Conservation (phyloP, 331 rosid species). For the Cydonia oblonga region DNA sequence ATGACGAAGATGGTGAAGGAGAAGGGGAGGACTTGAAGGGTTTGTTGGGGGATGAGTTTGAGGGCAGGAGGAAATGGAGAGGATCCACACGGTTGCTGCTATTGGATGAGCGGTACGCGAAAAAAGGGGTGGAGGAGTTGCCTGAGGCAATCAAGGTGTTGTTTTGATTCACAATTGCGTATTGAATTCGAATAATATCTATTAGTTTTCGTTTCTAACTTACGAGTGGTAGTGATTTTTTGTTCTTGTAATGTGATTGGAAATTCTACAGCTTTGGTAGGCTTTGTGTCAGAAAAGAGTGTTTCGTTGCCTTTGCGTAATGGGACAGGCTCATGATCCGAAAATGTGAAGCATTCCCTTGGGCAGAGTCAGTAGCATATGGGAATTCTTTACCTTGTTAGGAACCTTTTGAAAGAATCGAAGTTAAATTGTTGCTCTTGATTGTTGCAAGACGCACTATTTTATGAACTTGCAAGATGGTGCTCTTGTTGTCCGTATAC, state of each 20-base stretch:
- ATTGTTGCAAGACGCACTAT: not conserved
- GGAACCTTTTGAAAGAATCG: not conserved
- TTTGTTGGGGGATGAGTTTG: constrained; percentile 57
- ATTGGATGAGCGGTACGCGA: constrained; percentile 53
- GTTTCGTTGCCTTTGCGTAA: not conserved
- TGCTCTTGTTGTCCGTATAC: not conserved
- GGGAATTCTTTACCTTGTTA: not conserved
- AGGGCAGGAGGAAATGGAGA: constrained; percentile 53
- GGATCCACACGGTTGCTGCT: constrained; percentile 77
- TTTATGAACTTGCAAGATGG: not conserved
- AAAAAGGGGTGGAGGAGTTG: constrained; percentile 35
- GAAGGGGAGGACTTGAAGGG: constrained; percentile 41
- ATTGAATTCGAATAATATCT: not conserved
- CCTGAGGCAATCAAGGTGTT: constrained; percentile 88
- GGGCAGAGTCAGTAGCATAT: not conserved
- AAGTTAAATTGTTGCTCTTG: not conserved
- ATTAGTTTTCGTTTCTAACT: not conserved
- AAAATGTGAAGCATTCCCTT: not conserved
- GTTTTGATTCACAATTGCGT: not conserved
- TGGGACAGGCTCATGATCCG: not conserved
- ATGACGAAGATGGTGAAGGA: constrained; percentile 27
- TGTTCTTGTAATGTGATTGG: not conserved
- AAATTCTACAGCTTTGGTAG: not conserved
- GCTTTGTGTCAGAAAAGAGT: not conserved
- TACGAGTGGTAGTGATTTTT: not conserved